Base-by-base conservation (phyloP, 2,329 filamentous ascomycete genomes). In the Diaporthe australafricana region DNA sequence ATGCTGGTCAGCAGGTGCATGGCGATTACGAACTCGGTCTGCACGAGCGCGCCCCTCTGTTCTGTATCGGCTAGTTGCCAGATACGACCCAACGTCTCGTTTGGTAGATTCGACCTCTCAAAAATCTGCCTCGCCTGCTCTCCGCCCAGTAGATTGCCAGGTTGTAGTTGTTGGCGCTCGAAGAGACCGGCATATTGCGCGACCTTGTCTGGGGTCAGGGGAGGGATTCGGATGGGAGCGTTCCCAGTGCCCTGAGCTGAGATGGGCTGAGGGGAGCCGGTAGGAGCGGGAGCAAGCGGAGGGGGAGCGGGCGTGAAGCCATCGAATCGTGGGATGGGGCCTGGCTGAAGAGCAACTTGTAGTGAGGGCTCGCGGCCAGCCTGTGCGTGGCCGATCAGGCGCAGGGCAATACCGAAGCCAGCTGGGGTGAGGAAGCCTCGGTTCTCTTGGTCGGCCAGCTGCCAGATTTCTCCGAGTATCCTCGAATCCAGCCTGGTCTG, bases 401-500 rank as follows among this genome's bases (percentile, higher is more conserved):
- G 91, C 80, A 99, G 84, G 71, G 97, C 96, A 80, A 98, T 90
- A 73, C 95, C 94, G 84, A 99, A 99, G 80, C 96, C 96, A 52
- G 95, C 90, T 25, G 95, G 95, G 42, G 95, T 98, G 76, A 99
- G 87, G 76, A 98, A 93, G 67, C 96, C 96, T 75, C 95, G 91
- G 85, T 99, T 99, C 85, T 98, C 96, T 76, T 90, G 95, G 85
- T 99, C 96, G 77, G 96, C 96, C 81, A 99, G 96, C 84, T 98
- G 96, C 96, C 96, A 99, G 88, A 99, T 94, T 90, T 97, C 92
- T 82, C 96, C 96, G 72, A 99, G 88, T 62, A 96, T 88, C 74
- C 94, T 91, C 68, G 95, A 94, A 74, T 96, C 91, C 62, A 99
- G 87, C 77, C 93, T 92, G 56, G 96, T 98, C 87, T 96, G 96